Base-by-base conservation (phyloP, 805 yeast species). In the Lachancea fermentati region DNA sequence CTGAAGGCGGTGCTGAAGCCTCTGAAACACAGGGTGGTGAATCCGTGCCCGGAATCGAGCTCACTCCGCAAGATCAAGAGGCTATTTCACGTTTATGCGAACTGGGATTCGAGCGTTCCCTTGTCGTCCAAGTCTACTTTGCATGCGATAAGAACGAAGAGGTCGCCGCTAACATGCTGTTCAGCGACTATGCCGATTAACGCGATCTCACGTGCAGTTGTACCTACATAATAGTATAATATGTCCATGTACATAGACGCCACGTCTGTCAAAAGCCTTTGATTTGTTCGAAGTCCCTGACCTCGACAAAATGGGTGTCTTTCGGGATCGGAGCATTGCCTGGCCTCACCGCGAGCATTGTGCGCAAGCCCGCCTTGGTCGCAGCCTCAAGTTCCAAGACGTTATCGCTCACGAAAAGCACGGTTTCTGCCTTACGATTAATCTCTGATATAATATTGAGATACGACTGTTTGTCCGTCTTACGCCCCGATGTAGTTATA, bases 81-180 rank as follows among this genome's bases (percentile, higher is more conserved):
- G 96, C 97, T n/a, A 85, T 93, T 49, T 73, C 74, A 47, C 78
- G 98, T 59, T 73, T 93, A 49, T 83, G 95, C 62, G 97, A 85
- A 63, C 72, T 93, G 49, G 98, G 98, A 0, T 93, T 93, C 55
- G 96, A 87, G 50, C 76, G 96, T 51, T 74, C 81, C 51, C 69
- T 83, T 42, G 98, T 85, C 33, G 78, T 88, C 45, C 96, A 89
- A 68, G 95, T 94, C 22, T 93, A 86, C 68, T 81, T 93, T 73
- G 97, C 97, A 31, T 93, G 98, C 65, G 98, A 93, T 57, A 91
- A 88, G 68, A 87, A 93, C 65, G 98, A 93, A 68, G 96, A 91
- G 69, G 76, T 86, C 55, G 88, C 98, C 32, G 98, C 97, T 16
- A 93, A 93, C 67, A 77, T 87, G 57, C 71, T 93, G 52, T 85